Evolutionary conservation across 2,329 filamentous ascomycete genomes (phyloP).

Genomic region (Colletotrichum camelliae): DNA sequence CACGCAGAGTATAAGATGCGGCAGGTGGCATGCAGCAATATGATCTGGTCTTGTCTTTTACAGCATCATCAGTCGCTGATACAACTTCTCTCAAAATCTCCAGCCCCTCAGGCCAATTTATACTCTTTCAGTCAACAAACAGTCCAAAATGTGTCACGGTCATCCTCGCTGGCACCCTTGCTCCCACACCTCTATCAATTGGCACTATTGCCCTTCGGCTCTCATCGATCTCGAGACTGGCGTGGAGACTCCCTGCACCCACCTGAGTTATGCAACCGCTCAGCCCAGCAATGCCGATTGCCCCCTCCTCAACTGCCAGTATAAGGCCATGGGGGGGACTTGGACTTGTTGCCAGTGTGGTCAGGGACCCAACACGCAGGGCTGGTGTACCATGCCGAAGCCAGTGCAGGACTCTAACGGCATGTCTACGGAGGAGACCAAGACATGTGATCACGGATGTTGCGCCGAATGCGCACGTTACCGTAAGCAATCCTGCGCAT

Average conservation of each 20-base stretch:
- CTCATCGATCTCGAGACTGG: slow-evolving; percentile 55
- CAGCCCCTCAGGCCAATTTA: neutral
- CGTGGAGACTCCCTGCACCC: slow-evolving; percentile 54
- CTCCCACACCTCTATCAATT: slow-evolving; percentile 59
- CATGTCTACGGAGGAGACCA: slow-evolving; percentile 38
- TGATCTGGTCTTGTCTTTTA: neutral
- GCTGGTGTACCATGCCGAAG: slow-evolving; percentile 54
- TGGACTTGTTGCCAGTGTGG: slow-evolving; percentile 63
- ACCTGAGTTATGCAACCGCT: slow-evolving; percentile 50
- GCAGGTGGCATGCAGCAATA: neutral
- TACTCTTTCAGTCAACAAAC: too few relatives aligned
- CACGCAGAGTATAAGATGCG: neutral
- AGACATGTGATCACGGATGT: slow-evolving; percentile 58
- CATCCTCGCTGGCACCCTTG: slow-evolving; percentile 59
- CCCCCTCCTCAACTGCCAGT: slow-evolving; percentile 57
- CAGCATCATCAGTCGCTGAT: neutral
- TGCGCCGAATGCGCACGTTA: slow-evolving; percentile 53
- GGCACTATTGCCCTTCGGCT: slow-evolving; percentile 58
- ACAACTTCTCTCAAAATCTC: neutral
- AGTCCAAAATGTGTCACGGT: slow-evolving; percentile 55
- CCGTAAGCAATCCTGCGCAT: slow-evolving; percentile 34
- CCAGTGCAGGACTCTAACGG: slow-evolving; percentile 35
- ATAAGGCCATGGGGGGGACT: slow-evolving; percentile 50
- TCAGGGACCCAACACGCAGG: slow-evolving; percentile 54
- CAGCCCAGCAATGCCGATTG: slow-evolving; percentile 51